Percentiles rank a stretch among this genome's conserved stretches.
Evolutionary conservation across 139 green algal genomes (phyloP).

Genomic region (Asterochloris erici): DNA sequence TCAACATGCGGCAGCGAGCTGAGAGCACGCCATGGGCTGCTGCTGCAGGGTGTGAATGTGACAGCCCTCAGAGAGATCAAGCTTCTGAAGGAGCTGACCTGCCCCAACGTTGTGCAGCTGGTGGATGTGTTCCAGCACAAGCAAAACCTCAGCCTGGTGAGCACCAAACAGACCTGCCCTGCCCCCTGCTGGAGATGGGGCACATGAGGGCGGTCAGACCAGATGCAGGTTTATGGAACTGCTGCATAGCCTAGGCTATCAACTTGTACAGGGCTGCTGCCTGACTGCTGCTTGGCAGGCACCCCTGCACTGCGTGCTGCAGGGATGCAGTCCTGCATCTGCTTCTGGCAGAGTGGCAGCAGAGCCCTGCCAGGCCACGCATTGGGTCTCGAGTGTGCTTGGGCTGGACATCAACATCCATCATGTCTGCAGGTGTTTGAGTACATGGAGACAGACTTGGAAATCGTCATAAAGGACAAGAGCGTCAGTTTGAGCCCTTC

Average conservation of each 20-base stretch:
- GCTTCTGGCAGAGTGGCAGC: too few relatives aligned
- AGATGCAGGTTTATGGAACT: too few relatives aligned
- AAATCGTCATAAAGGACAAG: conserved; percentile 78
- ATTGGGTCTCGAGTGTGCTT: neutral
- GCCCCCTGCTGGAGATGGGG: neutral
- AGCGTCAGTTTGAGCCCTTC: conserved; percentile 57
- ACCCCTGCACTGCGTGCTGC: neutral
- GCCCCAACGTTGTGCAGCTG: conserved; percentile 73
- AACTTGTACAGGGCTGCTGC: neutral
- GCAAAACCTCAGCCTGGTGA: conserved; percentile 52
- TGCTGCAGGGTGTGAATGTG: conserved; percentile 76
- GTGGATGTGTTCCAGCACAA: conserved; percentile 77
- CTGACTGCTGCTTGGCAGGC: neutral
- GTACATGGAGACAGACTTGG: conserved; percentile 79
- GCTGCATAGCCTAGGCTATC: neutral
- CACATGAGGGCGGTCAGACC: too few relatives aligned
- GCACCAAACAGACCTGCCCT: neutral
- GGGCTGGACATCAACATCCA: neutral
- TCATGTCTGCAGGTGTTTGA: conserved; percentile 67
- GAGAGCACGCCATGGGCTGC: neutral
- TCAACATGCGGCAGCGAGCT: neutral
- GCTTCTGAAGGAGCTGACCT: conserved; percentile 76
- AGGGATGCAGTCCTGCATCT: neutral
- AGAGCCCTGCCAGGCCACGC: too few relatives aligned
- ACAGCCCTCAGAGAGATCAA: conserved; percentile 91